phyloP scores from a whole-genome alignment of 306 rosid genomes.

The Chamaecrista fasciculata region DNA sequence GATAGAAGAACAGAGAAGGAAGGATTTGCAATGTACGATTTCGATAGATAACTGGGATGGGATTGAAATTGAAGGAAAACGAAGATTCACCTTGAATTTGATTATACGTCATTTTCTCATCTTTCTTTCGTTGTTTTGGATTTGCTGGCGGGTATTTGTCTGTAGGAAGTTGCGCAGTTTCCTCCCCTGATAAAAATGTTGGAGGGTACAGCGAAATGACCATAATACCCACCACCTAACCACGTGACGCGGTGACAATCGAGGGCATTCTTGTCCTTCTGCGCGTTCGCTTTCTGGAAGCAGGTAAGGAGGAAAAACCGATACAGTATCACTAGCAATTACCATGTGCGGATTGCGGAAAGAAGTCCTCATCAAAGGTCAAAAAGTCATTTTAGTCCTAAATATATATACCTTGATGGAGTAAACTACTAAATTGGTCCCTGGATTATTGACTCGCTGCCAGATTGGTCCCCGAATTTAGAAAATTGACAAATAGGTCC shows the following conservation, averaged over 20 bases:
- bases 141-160: constrained; percentile 4
- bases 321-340: too few species aligned
- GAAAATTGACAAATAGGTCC: too few species aligned
- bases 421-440: too few species aligned
- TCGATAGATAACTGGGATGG: constrained; percentile 15
- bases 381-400: too few species aligned
- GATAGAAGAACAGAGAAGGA: not conserved
- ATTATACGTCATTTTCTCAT: constrained; percentile 22
- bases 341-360: too few species aligned
- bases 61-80: not conserved
- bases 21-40: constrained; percentile 6
- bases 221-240: not conserved
- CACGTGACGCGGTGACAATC: too few species aligned
- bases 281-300: not conserved
- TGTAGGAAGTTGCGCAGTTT: constrained; percentile 22
- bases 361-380: too few species aligned
- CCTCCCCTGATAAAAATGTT: not conserved
- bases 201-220: not conserved
- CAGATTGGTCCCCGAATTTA: too few species aligned
- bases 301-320: too few species aligned
- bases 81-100: constrained; percentile 16
- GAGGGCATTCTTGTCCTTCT: not conserved
- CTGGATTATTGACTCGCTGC: too few species aligned
- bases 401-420: too few species aligned
- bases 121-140: not conserved